These are phyloP conservation scores for Comarum palustre DNA, from an alignment of 306 rosid species.

Conservation along the genomic window DNA sequence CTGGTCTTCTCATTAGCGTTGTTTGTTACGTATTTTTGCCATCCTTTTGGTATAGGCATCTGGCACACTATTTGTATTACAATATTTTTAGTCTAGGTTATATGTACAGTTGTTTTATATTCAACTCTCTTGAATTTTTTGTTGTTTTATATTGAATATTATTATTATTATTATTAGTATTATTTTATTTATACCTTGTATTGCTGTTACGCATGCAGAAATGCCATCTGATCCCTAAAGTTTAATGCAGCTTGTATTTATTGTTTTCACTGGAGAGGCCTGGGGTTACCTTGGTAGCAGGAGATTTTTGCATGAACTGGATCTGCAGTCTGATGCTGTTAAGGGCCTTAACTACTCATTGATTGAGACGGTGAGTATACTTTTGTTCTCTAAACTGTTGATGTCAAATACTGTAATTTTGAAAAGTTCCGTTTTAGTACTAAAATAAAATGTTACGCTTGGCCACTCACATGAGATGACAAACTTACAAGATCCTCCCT, in stretches of 20 bases:
- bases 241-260: slow-evolving; percentile 80
- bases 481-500: background rate
- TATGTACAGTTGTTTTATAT: no score
- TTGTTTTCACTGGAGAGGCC: slow-evolving; percentile 79
- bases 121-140: background rate
- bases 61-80: background rate
- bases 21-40: background rate
- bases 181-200: background rate
- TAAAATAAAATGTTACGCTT: background rate
- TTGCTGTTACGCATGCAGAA: background rate
- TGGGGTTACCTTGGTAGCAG: slow-evolving; percentile 99
- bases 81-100: background rate
- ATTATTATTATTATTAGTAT: background rate
- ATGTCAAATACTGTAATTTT: slow-evolving; percentile 11
- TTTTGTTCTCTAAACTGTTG: slow-evolving; percentile 22
- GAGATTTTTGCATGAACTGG: slow-evolving; percentile 83
- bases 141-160: background rate
- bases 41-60: background rate
- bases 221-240: slow-evolving; percentile 14
- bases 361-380: slow-evolving; percentile 79
- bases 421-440: background rate
- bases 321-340: slow-evolving; percentile 78
- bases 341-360: slow-evolving; percentile 61
- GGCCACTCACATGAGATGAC: background rate
- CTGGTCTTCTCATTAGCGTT: background rate